Evolutionary conservation across 2,329 filamentous ascomycete species (phyloP), one percentile per base, ranked within the genome.

Genomic region (Fonsecaea pedrosoi): DNA sequence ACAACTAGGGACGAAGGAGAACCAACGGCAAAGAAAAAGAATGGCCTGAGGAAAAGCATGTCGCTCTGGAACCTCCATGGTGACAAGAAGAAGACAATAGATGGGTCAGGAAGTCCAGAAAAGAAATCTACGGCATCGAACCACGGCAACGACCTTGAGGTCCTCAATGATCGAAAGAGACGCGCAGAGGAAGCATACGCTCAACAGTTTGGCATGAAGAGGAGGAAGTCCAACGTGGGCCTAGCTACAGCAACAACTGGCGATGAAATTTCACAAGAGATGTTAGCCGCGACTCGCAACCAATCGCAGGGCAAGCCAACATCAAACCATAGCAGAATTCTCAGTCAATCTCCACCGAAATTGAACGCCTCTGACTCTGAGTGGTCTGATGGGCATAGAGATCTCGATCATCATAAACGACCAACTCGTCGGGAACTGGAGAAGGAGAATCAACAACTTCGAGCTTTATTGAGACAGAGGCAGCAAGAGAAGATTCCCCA

Each of bases 151-250:
- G 64, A 69, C 38, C 18, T 67, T 13, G 54, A 70, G 9, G 18
- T 71, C 38, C 66, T 73, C 35, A 69, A 73, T 57, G 70, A 74
- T 37, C 68, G 72, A 15, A 74, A 74, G 61, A 65, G 72, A 56
- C 72, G 72, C 62, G 72, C 72, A 3, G 72, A 74, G 57, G 69
- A 69, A 37, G 69, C 69, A 30, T 73, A 73, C 53, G 69, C 62
- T 32, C 58, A 72, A 56, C 71, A 74, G 37, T 73, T 74, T 58
- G 69, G 71, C 6, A 57, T 57, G 15, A 74, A 74, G 60, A 71
- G 65, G 50, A 66, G 71, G 40, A 72, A 72, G 57, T 66, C 66
- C 15, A 62, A 67, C 53, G 62, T 55, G 38, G 62, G 54, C 25
- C 34, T 56, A 35, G 18, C 42, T 38, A 34, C 18, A 18, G 32